Conservation (phyloP, 805 yeast species). For the Candida tammaniensis region DNA sequence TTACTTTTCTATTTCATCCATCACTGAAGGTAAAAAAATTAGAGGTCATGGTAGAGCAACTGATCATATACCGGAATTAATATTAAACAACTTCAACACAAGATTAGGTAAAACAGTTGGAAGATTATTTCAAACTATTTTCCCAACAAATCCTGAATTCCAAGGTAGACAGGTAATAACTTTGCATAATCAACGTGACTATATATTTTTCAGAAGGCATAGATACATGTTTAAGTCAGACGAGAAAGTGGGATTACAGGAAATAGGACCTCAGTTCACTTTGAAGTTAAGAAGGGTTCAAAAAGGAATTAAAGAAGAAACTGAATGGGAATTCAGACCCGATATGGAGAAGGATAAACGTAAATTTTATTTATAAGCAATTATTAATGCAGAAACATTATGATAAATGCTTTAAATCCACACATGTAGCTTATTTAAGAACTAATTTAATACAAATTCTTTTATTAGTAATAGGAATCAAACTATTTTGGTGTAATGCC, state of each 20-base stretch:
- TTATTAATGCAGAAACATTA: too few species aligned
- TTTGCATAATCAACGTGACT: conserved; percentile 94
- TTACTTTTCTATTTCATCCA: conserved; percentile 80
- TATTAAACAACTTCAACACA: conserved; percentile 89
- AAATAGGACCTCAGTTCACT: conserved; percentile 95
- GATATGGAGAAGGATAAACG: conserved; percentile 96
- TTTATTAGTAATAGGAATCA: too few species aligned
- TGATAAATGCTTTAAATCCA: too few species aligned
- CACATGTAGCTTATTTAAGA: too few species aligned
- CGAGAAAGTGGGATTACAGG: conserved; percentile 92
- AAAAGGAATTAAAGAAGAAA: conserved; percentile 86
- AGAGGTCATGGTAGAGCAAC: conserved; percentile 90
- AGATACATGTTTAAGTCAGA: conserved; percentile 87
- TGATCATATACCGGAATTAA: conserved; percentile 85
- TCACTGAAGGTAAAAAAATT: conserved; percentile 71
- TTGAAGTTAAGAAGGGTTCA: conserved; percentile 83
- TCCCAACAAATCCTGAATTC: conserved; percentile 91
- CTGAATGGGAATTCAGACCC: conserved; percentile 95
- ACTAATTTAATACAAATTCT: too few species aligned
- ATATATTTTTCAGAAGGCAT: conserved; percentile 91
- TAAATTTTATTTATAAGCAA: conserved; percentile 77
- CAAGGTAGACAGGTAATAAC: conserved; percentile 96
- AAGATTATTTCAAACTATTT: conserved; percentile 82
- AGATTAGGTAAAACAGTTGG: conserved; percentile 93
- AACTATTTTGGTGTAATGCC: too few species aligned